phyloP scores from a whole-genome alignment of 495 filamentous ascomycete genomes.

The Daldinia loculata region DNA sequence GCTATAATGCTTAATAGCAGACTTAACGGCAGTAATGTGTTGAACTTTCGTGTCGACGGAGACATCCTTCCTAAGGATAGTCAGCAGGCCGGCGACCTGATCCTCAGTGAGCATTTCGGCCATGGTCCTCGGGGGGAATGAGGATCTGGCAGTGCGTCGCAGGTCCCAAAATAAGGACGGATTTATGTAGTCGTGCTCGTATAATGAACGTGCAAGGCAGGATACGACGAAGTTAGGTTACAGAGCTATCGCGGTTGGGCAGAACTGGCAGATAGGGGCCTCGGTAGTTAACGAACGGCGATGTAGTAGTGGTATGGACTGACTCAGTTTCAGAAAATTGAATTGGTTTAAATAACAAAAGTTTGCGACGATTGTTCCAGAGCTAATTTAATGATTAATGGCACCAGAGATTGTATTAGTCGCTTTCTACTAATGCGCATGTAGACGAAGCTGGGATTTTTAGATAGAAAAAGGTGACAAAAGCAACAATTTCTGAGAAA shows the following conservation, averaged over 20 bases:
- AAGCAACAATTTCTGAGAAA: not conserved
- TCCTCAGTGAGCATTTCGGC: slow-evolving; percentile 67
- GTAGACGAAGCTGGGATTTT: not conserved
- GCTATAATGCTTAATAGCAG: slow-evolving; percentile 86
- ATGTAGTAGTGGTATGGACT: slow-evolving; percentile 3
- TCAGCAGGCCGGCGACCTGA: slow-evolving; percentile 70
- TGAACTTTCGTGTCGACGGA: slow-evolving; percentile 75
- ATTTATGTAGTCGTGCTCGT: slow-evolving; percentile 19
- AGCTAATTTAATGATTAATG: slow-evolving; percentile 15
- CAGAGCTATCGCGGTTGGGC: slow-evolving; percentile 8
- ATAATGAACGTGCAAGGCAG: not conserved
- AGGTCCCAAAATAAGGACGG: not conserved
- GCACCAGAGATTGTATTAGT: not conserved
- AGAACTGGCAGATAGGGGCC: slow-evolving; percentile 7
- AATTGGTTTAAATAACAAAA: slow-evolving; percentile 23
- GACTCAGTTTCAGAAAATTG: slow-evolving; percentile 26
- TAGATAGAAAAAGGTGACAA: not conserved
- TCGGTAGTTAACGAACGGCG: slow-evolving; percentile 3
- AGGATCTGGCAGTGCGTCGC: slow-evolving; percentile 37
- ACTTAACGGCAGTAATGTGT: slow-evolving; percentile 76
- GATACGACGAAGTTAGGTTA: slow-evolving; percentile 5
- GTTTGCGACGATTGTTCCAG: slow-evolving; percentile 25
- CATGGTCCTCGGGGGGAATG: slow-evolving; percentile 48
- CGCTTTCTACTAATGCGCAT: slow-evolving; percentile 13
- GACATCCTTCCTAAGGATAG: slow-evolving; percentile 72